These are phyloP conservation scores for Penicillium sumatraense DNA, from an alignment of 2,329 filamentous ascomycete genomes.

Conservation along the genomic window DNA sequence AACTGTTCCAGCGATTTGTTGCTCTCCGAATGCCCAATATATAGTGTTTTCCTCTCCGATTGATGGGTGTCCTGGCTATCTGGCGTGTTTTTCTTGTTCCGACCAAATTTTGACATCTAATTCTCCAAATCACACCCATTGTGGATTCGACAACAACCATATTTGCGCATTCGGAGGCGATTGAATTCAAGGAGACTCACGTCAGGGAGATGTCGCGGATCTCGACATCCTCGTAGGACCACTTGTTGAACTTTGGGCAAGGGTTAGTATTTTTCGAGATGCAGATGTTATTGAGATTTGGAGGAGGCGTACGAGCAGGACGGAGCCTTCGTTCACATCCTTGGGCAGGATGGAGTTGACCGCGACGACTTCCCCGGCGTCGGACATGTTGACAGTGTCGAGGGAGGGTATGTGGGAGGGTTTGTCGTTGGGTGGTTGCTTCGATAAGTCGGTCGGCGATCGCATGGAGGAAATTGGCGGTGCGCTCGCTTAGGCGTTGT, in stretches of 20 bases:
- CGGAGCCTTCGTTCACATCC: conserved; percentile 62
- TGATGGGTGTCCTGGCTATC: background rate
- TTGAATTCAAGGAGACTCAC: conserved; percentile 64
- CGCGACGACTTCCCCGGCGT: conserved; percentile 88
- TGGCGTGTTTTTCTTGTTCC: background rate
- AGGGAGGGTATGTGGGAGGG: conserved; percentile 45
- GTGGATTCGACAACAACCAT: conserved; percentile 23
- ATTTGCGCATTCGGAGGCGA: conserved; percentile 31
- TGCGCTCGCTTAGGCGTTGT: conserved; percentile 49
- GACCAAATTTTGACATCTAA: conserved; percentile 6
- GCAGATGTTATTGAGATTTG: background rate
- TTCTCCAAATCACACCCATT: conserved; percentile 15
- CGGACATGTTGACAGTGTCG: conserved; percentile 76
- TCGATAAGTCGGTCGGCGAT: conserved; percentile 38
- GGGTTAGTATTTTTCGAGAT: conserved; percentile 1
- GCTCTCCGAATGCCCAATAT: conserved; percentile 1
- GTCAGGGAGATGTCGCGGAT: conserved; percentile 99
- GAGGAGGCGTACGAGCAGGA: conserved; percentile 1
- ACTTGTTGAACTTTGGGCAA: conserved; percentile 79
- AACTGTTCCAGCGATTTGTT: conserved; percentile 8
- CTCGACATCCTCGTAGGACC: conserved; percentile 98
- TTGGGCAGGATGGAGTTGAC: conserved; percentile 82
- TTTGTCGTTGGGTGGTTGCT: conserved; percentile 46
- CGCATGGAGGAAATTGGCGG: conserved; percentile 42
- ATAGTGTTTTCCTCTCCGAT: background rate